Evolutionary conservation across 768 basidiomycete species (phyloP), one percentile per base, ranked within the genome.

Genomic region (Suillus lakei): DNA sequence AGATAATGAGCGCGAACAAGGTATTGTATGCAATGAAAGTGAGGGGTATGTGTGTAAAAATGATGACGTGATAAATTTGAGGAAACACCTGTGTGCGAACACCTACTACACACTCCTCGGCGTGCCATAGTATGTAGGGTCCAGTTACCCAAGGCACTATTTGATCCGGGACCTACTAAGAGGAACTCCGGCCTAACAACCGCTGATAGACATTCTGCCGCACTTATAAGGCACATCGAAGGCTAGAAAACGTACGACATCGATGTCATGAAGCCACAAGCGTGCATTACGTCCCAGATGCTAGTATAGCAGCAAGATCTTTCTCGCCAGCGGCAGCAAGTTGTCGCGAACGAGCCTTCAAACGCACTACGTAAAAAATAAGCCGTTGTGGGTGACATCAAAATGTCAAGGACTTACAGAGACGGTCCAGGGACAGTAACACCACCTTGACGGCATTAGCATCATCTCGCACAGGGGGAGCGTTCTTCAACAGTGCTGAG

Each of bases 361-460:
- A 81, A 18, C 96, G 92, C 69, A 99, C 93, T 95, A 69, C 8
- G 39, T 44, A 54, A 36, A 64, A 51, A 62, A 62, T 69, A 66
- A 67, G 61, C 48, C 69, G 51, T 66, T 21, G 70, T 66, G 66
- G 43, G 70, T 36, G 58, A 69, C 10, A 64, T 36, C 51, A 55
- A 60, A 58, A 63, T 67, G 36, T 44, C 44, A 55, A 34, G 10
- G 16, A 86, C 92, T 80, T 73, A 95, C 93, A 79, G 79, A 98
- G 98, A 26, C 97, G 89, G 79, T 99, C 97, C 67, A 97, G 85
- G 71, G 90, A 96, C 39, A 98, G 82, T 59, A 99, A 78, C 1
- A 97, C 89, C 64, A 98, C 96, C 78, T 95, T 96, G 59, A 89
- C 86, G 26, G 88, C 85, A 67, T 75, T 77, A 32, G 78, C 73